These are phyloP conservation scores for Dothistroma septosporum DNA, from an alignment of 2,329 filamentous ascomycete genomes.

Conservation along the genomic window DNA sequence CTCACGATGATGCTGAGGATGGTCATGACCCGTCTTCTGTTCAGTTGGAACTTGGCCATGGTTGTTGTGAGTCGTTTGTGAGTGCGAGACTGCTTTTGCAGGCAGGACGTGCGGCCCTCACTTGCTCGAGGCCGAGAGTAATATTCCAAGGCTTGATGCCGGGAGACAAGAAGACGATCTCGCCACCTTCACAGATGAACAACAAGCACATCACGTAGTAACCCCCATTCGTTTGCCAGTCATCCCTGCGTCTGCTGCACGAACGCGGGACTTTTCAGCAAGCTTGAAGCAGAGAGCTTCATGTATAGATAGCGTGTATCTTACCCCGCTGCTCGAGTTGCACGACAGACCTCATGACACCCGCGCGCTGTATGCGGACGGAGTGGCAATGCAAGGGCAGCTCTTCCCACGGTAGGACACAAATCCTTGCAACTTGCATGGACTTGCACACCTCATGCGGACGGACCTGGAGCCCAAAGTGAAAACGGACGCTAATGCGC, in stretches of 20 bases:
- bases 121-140: too few species aligned
- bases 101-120: too few species aligned
- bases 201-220: background rate
- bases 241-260: background rate
- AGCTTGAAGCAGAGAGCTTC: background rate
- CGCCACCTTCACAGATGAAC: background rate
- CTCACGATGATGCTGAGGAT: constrained; percentile 38
- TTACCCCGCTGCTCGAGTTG: background rate
- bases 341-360: background rate
- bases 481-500: background rate
- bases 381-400: background rate
- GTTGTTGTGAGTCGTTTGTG: background rate
- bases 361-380: background rate
- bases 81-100: background rate
- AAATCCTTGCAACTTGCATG: background rate
- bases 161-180: background rate
- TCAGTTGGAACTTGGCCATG: constrained; percentile 13
- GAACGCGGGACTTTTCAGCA: background rate
- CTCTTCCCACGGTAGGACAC: background rate
- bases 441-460: background rate
- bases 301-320: background rate
- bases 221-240: background rate
- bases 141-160: background rate
- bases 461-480: background rate
- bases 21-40: constrained; percentile 38